phyloP scores from a whole-genome alignment of 2,329 filamentous ascomycete genomes.

The Penicillium brevicompactum region DNA sequence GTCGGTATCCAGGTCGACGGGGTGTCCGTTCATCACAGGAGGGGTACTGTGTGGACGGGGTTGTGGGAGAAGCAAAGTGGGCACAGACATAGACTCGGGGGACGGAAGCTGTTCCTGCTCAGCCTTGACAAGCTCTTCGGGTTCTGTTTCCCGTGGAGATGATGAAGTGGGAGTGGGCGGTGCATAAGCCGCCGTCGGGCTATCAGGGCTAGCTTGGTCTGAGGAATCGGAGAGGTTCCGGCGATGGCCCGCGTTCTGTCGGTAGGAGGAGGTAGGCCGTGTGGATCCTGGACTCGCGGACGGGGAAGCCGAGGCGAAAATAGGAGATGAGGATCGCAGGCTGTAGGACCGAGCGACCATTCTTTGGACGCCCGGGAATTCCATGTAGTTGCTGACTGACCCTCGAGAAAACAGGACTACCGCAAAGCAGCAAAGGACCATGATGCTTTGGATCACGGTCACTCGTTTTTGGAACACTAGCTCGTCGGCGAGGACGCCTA shows the following conservation, averaged over 20 bases:
- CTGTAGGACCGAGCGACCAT: constrained; percentile 50
- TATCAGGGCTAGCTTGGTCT: constrained; percentile 31
- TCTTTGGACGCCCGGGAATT: constrained; percentile 49
- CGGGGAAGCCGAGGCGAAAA: constrained; percentile 39
- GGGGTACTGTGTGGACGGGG: constrained; percentile 37
- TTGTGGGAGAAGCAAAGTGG: constrained; percentile 25
- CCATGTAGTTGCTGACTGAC: constrained; percentile 46
- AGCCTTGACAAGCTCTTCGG: constrained; percentile 19
- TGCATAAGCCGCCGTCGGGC: constrained; percentile 39
- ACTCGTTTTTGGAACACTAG: constrained; percentile 82
- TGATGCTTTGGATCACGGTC: constrained; percentile 85
- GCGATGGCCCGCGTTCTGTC: constrained; percentile 26
- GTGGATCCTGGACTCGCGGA: constrained; percentile 42
- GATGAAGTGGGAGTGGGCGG: constrained; percentile 44
- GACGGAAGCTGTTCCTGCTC: constrained; percentile 14
- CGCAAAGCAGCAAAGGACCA: constrained; percentile 82
- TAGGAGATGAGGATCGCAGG: constrained; percentile 40
- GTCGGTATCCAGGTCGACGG: constrained; percentile 7
- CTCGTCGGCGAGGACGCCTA: constrained; percentile 92
- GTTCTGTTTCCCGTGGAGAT: constrained; percentile 17
- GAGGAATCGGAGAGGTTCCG: constrained; percentile 38
- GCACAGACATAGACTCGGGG: constrained; percentile 22
- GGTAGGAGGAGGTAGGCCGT: constrained; percentile 35
- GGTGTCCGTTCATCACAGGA: constrained; percentile 27
- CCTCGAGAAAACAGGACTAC: constrained; percentile 74